Conservation (phyloP, 305 asterid species). For the Fraxinus sp. region DNA sequence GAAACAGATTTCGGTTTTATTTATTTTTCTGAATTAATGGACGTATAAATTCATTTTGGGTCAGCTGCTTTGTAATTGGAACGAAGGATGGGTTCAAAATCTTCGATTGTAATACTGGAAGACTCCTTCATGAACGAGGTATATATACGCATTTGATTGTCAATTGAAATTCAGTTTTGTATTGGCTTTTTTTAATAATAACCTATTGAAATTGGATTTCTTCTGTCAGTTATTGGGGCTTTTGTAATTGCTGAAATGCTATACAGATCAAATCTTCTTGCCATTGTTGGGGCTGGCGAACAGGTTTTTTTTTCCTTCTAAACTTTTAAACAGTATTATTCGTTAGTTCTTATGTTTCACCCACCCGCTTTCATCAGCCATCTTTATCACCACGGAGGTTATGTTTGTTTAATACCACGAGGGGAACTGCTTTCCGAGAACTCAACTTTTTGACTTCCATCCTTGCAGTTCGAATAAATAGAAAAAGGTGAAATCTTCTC, state of each 20-base stretch:
- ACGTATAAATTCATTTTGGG: neutral
- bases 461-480: constrained; percentile 74
- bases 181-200: neutral
- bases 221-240: constrained; percentile 70
- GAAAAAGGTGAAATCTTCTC: constrained; percentile 51
- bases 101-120: constrained; percentile 72
- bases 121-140: constrained; percentile 81
- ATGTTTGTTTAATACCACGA: constrained; percentile 69
- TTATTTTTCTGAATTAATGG: neutral
- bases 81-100: constrained; percentile 72
- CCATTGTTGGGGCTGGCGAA: constrained; percentile 95
- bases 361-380: constrained; percentile 51
- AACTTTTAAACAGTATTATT: neutral
- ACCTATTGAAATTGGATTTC: constrained; percentile 15
- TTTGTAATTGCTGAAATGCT: constrained; percentile 83
- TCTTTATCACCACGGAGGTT: constrained; percentile 87
- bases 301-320: constrained; percentile 51
- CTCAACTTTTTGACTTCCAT: constrained; percentile 89
- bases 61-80: constrained; percentile 82
- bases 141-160: neutral
- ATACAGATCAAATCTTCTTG: constrained; percentile 75
- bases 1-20: neutral
- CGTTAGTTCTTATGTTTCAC: constrained; percentile 21
- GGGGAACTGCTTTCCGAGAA: constrained; percentile 71
- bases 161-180: neutral